Base-by-base conservation (phyloP, 2,329 filamentous ascomycete genomes). In the Sarocladiaceae sp. region DNA sequence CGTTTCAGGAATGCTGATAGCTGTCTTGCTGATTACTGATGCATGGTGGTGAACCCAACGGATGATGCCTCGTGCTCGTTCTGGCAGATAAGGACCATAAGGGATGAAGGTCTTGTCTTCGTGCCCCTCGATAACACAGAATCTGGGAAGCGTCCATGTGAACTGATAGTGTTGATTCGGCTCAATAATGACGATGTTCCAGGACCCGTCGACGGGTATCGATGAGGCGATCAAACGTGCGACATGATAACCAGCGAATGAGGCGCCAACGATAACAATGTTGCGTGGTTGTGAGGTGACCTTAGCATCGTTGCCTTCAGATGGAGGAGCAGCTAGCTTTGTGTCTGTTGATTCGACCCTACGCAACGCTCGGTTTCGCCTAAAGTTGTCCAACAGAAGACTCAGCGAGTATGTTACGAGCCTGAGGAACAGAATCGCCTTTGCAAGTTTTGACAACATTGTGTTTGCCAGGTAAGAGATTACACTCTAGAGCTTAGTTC, bases 41-140 rank as follows among this genome's bases (percentile, higher is more conserved):
- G 73, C 79, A 2, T 66, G 67, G 37, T 71, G 77, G 47, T 67
- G 66, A 2, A 79, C 60, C 67, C 72, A 75, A 17, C 60, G 59
- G 2, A 70, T 54, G 2, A 62, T 59, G 0, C 68, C 71, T 15
- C 37, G n/a, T 23, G 11, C 37, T 23, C 37, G 20, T n/a, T 28
- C 20, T 12, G 52, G 37, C 37, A 40, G 17, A 20, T 20, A 64
- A 55, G 0, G 70, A 0, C 71, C 72, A 54, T 83, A 85, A 0
- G 83, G 82, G 39, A 86, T 78, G 55, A 85, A 84, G 0, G 79
- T 79, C 58, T 79, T 79, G 52, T 78, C 64, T 55, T 84, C 81
- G 46, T 82, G 76, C 18, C 62, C 62, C n/a, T 70, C 64, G 6
- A 80, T 66, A 13, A 84, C 80, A 36, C 73, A 78, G 60, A 78